Evolutionary conservation across 345 rosid species (phyloP).

Genomic region (Populus deltoides): DNA sequence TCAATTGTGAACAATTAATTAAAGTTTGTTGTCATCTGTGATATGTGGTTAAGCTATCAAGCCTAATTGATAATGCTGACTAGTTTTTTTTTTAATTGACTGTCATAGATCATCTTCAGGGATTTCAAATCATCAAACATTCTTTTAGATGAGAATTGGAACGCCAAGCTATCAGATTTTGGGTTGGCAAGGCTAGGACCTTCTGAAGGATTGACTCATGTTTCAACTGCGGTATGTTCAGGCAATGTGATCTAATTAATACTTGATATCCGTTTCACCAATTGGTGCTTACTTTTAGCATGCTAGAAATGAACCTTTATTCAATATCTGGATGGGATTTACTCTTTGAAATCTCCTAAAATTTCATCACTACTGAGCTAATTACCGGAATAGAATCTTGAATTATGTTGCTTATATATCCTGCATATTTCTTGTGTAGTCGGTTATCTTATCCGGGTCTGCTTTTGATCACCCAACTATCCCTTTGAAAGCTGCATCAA

Average conservation of each 20-base stretch:
- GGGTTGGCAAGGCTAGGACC: conserved; percentile 97
- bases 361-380: background rate
- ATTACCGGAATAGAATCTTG: background rate
- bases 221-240: conserved; percentile 74
- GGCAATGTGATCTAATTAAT: background rate
- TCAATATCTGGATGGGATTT: background rate
- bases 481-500: background rate
- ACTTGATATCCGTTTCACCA: background rate
- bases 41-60: background rate
- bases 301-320: background rate
- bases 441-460: background rate
- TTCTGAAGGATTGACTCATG: conserved; percentile 83
- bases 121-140: conserved; percentile 92
- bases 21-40: background rate
- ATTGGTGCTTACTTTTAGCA: background rate
- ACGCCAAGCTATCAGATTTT: conserved; percentile 93
- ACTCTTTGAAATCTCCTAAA: background rate
- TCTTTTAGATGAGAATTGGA: conserved; percentile 82
- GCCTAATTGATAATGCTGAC: background rate
- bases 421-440: background rate
- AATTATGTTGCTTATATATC: background rate
- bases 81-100: background rate
- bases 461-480: background rate
- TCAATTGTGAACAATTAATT: background rate
- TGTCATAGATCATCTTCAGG: conserved; percentile 67